Conservation (phyloP, 164 flowering plant genomes). For the Akebia trifoliata region DNA sequence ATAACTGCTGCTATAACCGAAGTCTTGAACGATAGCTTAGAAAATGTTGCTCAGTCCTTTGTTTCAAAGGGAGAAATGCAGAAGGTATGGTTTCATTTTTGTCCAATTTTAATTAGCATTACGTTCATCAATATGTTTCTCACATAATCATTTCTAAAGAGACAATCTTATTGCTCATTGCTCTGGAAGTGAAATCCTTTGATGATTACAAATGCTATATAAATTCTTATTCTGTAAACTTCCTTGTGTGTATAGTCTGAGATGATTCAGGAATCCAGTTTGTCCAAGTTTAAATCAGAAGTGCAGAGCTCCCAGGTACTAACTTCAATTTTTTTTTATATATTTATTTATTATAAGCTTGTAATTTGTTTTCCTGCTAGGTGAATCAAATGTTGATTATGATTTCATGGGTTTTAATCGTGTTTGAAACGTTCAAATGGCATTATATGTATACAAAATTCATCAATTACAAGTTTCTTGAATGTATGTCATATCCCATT, state of each 20-base stretch:
- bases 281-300: conserved; percentile 67
- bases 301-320: conserved; percentile 69
- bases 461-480: background rate
- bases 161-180: no score
- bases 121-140: no score
- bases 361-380: background rate
- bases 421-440: background rate
- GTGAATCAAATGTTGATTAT: no score
- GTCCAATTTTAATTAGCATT: no score
- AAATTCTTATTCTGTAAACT: background rate
- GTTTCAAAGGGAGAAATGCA: conserved; percentile 69
- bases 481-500: background rate
- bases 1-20: conserved; percentile 70
- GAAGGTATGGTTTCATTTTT: conserved; percentile 33
- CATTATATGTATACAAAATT: background rate
- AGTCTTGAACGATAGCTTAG: conserved; percentile 74
- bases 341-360: background rate
- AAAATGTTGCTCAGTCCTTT: conserved; percentile 57
- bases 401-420: no score
- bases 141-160: no score
- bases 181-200: background rate
- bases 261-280: conserved; percentile 57
- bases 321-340: background rate
- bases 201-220: background rate
- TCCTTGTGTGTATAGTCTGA: conserved; percentile 29